phyloP scores from a whole-genome alignment of 108 stramenopile genomes.

The Stephanodiscus triporus region DNA sequence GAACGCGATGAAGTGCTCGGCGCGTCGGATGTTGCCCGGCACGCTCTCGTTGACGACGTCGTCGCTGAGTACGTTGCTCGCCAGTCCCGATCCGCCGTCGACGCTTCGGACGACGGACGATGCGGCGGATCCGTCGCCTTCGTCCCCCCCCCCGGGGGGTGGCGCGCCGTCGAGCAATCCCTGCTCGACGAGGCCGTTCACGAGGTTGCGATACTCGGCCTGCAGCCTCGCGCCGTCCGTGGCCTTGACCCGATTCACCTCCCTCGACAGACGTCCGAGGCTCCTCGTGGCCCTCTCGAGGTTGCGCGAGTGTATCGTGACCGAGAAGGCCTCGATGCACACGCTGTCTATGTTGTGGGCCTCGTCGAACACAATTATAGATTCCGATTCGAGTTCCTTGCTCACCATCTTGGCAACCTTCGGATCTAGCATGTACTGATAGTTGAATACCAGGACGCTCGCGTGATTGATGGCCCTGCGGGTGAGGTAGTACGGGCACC shows the following conservation, averaged over 20 bases:
- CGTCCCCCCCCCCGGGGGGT: background rate
- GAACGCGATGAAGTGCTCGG: slow-evolving; percentile 97
- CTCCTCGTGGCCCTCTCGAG: slow-evolving; percentile 92
- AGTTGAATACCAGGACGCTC: slow-evolving; percentile 98
- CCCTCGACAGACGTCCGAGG: slow-evolving; percentile 78
- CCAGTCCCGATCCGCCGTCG: slow-evolving; percentile 65
- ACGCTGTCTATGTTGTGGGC: slow-evolving; percentile 99
- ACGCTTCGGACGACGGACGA: slow-evolving; percentile 56
- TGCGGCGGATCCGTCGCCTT: background rate
- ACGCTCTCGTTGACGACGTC: slow-evolving; percentile 96
- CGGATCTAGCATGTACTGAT: slow-evolving; percentile 99
- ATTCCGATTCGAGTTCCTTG: slow-evolving; percentile 95
- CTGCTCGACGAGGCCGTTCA: slow-evolving; percentile 86
- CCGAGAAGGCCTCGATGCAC: slow-evolving; percentile 97
- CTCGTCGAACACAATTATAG: slow-evolving; percentile 99
- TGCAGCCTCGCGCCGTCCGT: slow-evolving; percentile 87
- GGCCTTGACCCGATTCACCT: slow-evolving; percentile 88
- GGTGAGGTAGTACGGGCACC: slow-evolving; percentile 99
- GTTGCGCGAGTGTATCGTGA: slow-evolving; percentile 90
- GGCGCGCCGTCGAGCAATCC: slow-evolving; percentile 48
- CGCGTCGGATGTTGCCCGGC: slow-evolving; percentile 97
- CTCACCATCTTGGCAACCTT: slow-evolving; percentile 88
- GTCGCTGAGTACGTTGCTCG: slow-evolving; percentile 79
- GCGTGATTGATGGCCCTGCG: slow-evolving; percentile 97
- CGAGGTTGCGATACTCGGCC: slow-evolving; percentile 91